Evolutionary conservation across 2,329 filamentous ascomycete species (phyloP).

Genomic region (Fusarium duplospermum): DNA sequence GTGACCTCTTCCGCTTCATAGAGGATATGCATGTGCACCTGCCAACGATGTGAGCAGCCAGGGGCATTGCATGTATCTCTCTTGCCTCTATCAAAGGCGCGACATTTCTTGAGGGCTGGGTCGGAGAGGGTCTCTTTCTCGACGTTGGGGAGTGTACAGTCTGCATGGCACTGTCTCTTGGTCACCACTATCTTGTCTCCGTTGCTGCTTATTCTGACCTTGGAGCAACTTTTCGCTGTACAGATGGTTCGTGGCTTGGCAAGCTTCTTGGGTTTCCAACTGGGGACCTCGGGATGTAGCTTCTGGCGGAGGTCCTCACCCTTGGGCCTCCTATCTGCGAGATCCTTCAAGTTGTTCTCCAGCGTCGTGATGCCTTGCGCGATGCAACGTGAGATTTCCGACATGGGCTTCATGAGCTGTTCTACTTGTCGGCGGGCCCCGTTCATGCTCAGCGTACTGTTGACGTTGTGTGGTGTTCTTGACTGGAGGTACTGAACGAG

Average conservation of each 20-base stretch:
- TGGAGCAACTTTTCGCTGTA: slow-evolving; percentile 12
- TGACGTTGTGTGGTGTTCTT: slow-evolving; percentile 27
- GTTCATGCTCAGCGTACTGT: slow-evolving; percentile 34
- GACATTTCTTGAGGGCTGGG: slow-evolving; percentile 1
- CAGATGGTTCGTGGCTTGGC: slow-evolving; percentile 26
- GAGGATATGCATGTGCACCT: slow-evolving; percentile 21
- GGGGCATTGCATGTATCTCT: neutral
- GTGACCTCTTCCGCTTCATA: slow-evolving; percentile 13
- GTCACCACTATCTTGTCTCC: slow-evolving; percentile 4
- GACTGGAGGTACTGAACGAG: slow-evolving; percentile 12
- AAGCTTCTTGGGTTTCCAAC: neutral
- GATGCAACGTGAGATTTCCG: slow-evolving; percentile 20
- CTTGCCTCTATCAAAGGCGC: neutral
- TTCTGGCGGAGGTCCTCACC: neutral
- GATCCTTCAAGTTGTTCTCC: neutral
- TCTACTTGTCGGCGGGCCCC: slow-evolving; percentile 12
- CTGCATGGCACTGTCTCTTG: slow-evolving; percentile 28
- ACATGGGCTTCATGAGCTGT: slow-evolving; percentile 30
- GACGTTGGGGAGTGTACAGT: slow-evolving; percentile 9
- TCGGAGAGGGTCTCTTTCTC: neutral
- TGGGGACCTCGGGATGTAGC: slow-evolving; percentile 11
- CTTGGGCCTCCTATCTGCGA: neutral
- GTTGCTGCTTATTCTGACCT: slow-evolving; percentile 7
- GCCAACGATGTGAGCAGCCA: slow-evolving; percentile 16
- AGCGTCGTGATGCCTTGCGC: slow-evolving; percentile 8